Base-by-base conservation (phyloP, 2,329 filamentous ascomycete species). In the Aureobasidium vineae region DNA sequence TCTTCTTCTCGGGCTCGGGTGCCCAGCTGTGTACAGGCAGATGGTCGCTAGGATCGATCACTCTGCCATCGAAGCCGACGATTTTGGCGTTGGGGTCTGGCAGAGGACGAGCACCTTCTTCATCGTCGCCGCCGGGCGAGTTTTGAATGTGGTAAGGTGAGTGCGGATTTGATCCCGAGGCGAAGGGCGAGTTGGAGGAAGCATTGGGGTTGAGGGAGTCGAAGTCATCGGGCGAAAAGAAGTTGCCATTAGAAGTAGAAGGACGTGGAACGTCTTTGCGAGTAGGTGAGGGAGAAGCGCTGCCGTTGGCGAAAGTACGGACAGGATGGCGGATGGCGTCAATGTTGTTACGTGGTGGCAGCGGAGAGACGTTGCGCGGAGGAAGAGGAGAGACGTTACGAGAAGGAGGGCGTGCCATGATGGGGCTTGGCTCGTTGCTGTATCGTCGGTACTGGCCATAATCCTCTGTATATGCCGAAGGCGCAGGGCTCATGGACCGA, bases 31-130 rank as follows among this genome's bases (percentile, higher is more conserved):
- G 87, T 74, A 91, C 85, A 0, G 90, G 90, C 16, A 93, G 81
- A 73, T 93, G 90, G 75, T 94, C 90, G 0, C 89, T 91, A 0
- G 90, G 90, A 73, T 94, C 90, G 65, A 94, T 84, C 72, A 92
- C 88, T 65, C 88, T 84, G 7, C 90, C 90, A 73, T 92, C 89
- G 69, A 90, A 84, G 1, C 86, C 89, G 63, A 92, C 87, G 68
- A 93, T 91, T 72, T 91, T 91, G 10, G 86, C 88, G 63, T 87
- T 56, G 28, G 60, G 43, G 26, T 67, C 50, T 13, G 54, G 63
- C 10, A 64, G 28, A 72, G 6, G 72, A 73, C 5, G 72, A 71
- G 2, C 73, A 68, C 7, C 68, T 61, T 19, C 64, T 33, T 57
- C 49, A 11, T 19, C 45, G 15, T 31, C 40, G 15, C 15, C 45